phyloP scores from a whole-genome alignment of 768 basidiomycete species.

The Podaxis rugospora region DNA sequence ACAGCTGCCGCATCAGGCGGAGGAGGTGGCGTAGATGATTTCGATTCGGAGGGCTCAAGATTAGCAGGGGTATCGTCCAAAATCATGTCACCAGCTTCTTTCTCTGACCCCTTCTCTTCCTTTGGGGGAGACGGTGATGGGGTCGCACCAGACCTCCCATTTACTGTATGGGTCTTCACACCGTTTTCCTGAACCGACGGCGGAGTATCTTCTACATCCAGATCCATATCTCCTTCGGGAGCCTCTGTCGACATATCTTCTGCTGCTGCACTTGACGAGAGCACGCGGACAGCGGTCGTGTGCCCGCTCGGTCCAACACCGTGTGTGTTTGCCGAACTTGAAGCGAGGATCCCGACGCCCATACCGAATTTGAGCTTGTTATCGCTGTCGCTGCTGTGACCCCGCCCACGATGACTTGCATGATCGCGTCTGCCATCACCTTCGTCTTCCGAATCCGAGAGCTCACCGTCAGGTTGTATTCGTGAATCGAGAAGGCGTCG shows the following conservation, averaged over 20 bases:
- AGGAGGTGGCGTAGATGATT: not conserved
- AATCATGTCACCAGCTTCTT: not conserved
- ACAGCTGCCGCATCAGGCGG: not conserved
- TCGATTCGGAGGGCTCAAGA: not conserved
- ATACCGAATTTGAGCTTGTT: constrained; percentile 57
- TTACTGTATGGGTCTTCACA: not conserved
- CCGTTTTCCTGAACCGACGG: constrained; percentile 4
- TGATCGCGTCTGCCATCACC: constrained; percentile 80
- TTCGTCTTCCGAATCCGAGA: constrained; percentile 98
- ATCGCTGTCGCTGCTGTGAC: constrained; percentile 42
- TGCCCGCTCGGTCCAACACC: constrained; percentile 77
- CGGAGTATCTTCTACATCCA: constrained; percentile 35
- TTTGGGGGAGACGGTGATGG: not conserved
- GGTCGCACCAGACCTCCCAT: not conserved
- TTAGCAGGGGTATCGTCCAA: not conserved
- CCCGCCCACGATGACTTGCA: constrained; percentile 50
- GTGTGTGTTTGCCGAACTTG: constrained; percentile 55
- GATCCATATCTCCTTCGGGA: constrained; percentile 15
- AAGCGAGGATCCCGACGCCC: constrained; percentile 67
- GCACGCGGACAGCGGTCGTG: constrained; percentile 45
- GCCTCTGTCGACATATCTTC: constrained; percentile 8
- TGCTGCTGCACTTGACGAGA: constrained; percentile 20
- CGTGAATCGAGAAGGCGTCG: constrained; percentile 75
- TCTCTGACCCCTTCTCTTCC: constrained; percentile 1
- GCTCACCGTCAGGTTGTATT: constrained; percentile 80